These are phyloP conservation scores for Phytophthora pini DNA, from an alignment of 352 stramenopile species.

Conservation along the genomic window DNA sequence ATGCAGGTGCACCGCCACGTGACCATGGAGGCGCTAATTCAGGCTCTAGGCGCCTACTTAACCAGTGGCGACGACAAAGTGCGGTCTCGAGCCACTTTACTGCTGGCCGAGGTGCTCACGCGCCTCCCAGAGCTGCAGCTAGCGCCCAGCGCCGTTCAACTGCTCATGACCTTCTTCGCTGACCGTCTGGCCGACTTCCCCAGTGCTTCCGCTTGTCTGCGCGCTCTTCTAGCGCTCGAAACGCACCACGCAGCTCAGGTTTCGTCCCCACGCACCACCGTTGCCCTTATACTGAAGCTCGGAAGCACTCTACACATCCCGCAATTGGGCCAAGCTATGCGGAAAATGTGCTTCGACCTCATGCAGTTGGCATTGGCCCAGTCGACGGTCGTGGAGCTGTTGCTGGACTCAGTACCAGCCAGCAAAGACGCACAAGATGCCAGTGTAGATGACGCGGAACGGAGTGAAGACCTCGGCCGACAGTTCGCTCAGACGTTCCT, in stretches of 20 bases:
- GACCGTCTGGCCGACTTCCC: conserved; percentile 86
- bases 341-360: conserved; percentile 86
- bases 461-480: conserved; percentile 47
- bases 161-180: conserved; percentile 87
- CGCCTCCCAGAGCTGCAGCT: conserved; percentile 89
- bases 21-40: conserved; percentile 81
- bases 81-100: conserved; percentile 76
- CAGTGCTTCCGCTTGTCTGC: conserved; percentile 80
- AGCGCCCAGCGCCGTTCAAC: conserved; percentile 64
- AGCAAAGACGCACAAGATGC: conserved; percentile 26
- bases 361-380: conserved; percentile 78
- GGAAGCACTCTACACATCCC: conserved; percentile 74
- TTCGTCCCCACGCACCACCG: conserved; percentile 48
- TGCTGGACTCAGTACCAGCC: conserved; percentile 41
- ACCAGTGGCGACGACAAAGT: conserved; percentile 84
- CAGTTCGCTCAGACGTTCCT: conserved; percentile 81
- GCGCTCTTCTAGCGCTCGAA: conserved; percentile 77
- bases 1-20: conserved; percentile 88
- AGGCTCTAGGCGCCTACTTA: conserved; percentile 73
- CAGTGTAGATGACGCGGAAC: conserved; percentile 28
- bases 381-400: conserved; percentile 55
- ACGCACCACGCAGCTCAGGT: conserved; percentile 73
- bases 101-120: conserved; percentile 89
- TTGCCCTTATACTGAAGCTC: conserved; percentile 73
- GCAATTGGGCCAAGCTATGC: conserved; percentile 85